Percentiles rank a stretch among this genome's conserved stretches.
Conservation (phyloP, 1,284 basidiomycete genomes). For the Fomitopsis pinicola region DNA sequence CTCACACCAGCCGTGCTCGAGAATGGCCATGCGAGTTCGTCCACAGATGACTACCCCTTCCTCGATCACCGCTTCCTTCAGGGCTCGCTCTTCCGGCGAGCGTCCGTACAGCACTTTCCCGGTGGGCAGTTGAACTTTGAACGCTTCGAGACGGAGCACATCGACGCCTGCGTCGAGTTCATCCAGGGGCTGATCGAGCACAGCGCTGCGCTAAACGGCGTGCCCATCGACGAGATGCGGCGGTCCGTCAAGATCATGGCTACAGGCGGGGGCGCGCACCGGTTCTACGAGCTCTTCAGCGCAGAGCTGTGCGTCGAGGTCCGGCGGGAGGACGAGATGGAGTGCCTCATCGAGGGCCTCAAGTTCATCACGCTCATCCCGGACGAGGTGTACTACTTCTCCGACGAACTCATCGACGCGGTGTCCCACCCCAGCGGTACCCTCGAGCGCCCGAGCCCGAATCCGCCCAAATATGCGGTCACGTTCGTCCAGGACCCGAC, state of each 20-base stretch:
- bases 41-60: constrained; percentile 24
- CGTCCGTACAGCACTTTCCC: constrained; percentile 79
- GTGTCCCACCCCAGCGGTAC: constrained; percentile 62
- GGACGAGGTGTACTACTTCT: constrained; percentile 98
- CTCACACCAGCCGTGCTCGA: constrained; percentile 80
- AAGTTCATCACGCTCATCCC: constrained; percentile 97
- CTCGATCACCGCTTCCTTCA: constrained; percentile 51
- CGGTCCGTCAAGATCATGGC: constrained; percentile 95
- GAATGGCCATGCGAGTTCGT: constrained; percentile 23
- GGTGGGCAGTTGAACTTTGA: constrained; percentile 98
- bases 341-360: constrained; percentile 94
- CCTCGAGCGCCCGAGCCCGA: constrained; percentile 87
- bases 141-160: constrained; percentile 92
- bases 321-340: constrained; percentile 95
- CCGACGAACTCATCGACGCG: constrained; percentile 92
- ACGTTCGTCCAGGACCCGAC: constrained; percentile 78
- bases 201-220: constrained; percentile 85
- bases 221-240: constrained; percentile 89
- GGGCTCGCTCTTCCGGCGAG: constrained; percentile 64
- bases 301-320: constrained; percentile 83
- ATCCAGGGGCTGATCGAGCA: constrained; percentile 85
- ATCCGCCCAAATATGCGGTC: constrained; percentile 88
- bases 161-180: constrained; percentile 85
- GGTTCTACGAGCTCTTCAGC: constrained; percentile 84
- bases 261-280: constrained; percentile 96